These are phyloP conservation scores for Corymbia maculata DNA, from an alignment of 345 rosid genomes.

Conservation along the genomic window DNA sequence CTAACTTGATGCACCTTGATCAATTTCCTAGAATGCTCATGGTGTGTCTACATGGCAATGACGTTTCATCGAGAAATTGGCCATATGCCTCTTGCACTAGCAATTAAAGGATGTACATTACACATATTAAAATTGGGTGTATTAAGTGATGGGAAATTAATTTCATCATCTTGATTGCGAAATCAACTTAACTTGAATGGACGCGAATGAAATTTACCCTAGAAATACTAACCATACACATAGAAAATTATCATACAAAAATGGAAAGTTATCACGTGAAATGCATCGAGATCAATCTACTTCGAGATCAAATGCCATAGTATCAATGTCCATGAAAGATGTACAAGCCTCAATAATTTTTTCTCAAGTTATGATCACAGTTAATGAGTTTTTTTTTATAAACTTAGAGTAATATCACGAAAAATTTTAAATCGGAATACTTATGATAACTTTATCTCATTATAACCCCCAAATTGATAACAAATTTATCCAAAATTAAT, in stretches of 20 bases:
- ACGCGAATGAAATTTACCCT: background rate
- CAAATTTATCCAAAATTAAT: too few species aligned
- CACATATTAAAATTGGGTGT: background rate
- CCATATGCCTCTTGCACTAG: background rate
- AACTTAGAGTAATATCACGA: background rate
- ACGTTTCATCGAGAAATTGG: background rate
- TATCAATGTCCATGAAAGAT: fast-evolving
- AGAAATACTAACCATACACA: fast-evolving
- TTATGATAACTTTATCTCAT: background rate
- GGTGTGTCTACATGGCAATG: background rate
- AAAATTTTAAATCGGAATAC: too few species aligned
- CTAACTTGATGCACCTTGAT: background rate
- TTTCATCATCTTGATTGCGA: background rate
- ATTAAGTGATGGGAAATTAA: background rate
- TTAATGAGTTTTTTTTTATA: background rate
- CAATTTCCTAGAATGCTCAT: background rate
- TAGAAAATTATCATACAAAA: background rate
- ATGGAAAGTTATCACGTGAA: background rate
- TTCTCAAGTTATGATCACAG: background rate
- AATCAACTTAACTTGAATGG: background rate
- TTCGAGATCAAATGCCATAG: background rate
- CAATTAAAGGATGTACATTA: background rate
- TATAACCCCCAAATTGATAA: fast-evolving
- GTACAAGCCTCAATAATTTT: background rate
- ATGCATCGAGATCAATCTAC: background rate